Evolutionary conservation across 345 rosid genomes (phyloP).

Genomic region (Rhodomyrtus tomentosa): DNA sequence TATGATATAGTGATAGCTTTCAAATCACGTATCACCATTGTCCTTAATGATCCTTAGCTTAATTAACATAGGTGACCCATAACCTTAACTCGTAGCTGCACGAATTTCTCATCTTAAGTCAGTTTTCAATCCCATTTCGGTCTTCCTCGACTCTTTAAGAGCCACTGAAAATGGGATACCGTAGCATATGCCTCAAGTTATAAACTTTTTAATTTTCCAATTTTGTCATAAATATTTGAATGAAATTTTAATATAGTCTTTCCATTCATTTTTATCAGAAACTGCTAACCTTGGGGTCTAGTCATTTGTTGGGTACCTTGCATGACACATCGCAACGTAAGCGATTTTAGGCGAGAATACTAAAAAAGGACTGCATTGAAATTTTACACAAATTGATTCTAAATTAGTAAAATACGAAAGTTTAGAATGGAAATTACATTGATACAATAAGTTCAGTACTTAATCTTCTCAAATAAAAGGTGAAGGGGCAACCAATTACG

Average conservation of each 20-base stretch:
- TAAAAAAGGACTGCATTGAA: too few relatives aligned
- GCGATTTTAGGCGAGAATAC: too few relatives aligned
- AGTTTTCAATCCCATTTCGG: too few relatives aligned
- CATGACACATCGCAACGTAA: fast-evolving
- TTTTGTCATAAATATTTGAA: fast-evolving
- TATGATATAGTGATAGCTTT: too few relatives aligned
- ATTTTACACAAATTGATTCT: fast-evolving
- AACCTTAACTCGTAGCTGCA: too few relatives aligned
- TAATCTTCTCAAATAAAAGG: not conserved
- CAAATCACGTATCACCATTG: too few relatives aligned
- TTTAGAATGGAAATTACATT: fast-evolving
- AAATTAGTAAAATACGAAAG: not conserved
- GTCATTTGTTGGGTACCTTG: fast-evolving
- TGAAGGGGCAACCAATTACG: not conserved
- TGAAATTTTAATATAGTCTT: not conserved
- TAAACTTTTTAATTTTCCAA: not conserved
- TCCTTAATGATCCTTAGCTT: too few relatives aligned
- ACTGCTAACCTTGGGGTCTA: fast-evolving
- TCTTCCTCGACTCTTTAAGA: too few relatives aligned
- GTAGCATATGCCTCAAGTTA: not conserved
- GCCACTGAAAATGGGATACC: too few relatives aligned
- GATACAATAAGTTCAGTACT: fast-evolving
- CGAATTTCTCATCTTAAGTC: too few relatives aligned
- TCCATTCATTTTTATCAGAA: fast-evolving
- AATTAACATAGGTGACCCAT: too few relatives aligned